Percentiles rank a stretch among this genome's conserved stretches.
Conservation (phyloP, 2,329 filamentous ascomycete species). For the Polytolypa hystricis region DNA sequence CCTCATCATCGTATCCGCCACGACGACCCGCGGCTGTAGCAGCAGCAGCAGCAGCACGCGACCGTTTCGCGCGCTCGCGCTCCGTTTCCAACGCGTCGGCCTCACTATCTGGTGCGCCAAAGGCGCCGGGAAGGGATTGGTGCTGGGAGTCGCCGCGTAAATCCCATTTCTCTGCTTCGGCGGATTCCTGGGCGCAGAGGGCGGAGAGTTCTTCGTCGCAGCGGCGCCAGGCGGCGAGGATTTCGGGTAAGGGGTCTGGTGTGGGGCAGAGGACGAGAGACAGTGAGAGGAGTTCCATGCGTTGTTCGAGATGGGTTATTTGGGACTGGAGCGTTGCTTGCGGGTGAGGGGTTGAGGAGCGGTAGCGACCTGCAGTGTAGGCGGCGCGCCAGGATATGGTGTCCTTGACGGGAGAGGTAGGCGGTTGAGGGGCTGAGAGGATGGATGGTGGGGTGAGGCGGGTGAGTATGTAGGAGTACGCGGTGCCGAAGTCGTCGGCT, state of each 20-base stretch:
- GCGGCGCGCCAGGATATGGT: conserved; percentile 56
- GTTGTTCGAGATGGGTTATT: conserved; percentile 48
- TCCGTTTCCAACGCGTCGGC: conserved; percentile 35
- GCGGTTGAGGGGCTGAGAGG: conserved; percentile 19
- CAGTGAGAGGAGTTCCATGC: conserved; percentile 54
- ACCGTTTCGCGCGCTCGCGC: conserved; percentile 27
- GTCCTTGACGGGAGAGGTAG: conserved; percentile 30
- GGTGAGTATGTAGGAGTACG: conserved; percentile 56
- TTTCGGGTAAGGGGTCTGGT: conserved; percentile 45
- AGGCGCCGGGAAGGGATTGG: conserved; percentile 31
- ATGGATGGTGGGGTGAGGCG: conserved; percentile 35
- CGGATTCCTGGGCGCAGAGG: conserved; percentile 43
- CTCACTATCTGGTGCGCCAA: conserved; percentile 33
- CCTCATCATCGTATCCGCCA: conserved; percentile 31
- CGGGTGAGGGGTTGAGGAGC: conserved; percentile 22
- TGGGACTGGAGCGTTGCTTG: conserved; percentile 27
- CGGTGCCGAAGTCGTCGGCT: conserved; percentile 44
- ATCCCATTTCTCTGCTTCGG: conserved; percentile 49
- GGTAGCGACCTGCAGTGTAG: conserved; percentile 49
- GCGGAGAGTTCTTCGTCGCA: conserved; percentile 50
- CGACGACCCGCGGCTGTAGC: conserved; percentile 10
- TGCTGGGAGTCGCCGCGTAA: conserved; percentile 37
- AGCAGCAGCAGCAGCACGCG: conserved; percentile 13
- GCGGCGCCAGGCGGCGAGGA: conserved; percentile 51
- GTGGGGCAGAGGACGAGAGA: conserved; percentile 50